Conservation (phyloP, 768 basidiomycete genomes). For the Hydnum rufescens region DNA sequence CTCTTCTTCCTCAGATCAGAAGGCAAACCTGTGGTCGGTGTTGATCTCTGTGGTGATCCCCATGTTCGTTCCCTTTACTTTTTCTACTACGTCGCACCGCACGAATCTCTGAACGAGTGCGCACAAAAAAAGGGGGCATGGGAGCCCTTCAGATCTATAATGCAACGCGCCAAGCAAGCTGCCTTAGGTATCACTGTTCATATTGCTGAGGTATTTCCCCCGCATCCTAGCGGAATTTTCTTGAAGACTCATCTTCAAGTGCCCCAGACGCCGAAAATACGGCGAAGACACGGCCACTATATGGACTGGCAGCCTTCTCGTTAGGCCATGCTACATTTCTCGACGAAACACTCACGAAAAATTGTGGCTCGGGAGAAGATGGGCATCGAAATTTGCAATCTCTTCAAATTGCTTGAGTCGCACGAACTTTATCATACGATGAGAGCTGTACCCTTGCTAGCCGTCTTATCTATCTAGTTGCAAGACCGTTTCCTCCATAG, state of each 20-base stretch:
- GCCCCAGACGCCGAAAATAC: not conserved
- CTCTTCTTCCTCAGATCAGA: slow-evolving; percentile 33
- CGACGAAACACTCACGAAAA: slow-evolving; percentile 37
- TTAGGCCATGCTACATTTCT: slow-evolving; percentile 73
- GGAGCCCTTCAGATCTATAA: slow-evolving; percentile 29
- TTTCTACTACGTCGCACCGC: not conserved
- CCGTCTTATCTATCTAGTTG: not conserved
- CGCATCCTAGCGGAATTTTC: not conserved
- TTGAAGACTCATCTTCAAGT: not conserved
- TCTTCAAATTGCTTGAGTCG: slow-evolving; percentile 51
- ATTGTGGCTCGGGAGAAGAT: slow-evolving; percentile 29
- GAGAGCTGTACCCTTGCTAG: not conserved
- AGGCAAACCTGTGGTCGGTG: slow-evolving; percentile 48
- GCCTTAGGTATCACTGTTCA: slow-evolving; percentile 63
- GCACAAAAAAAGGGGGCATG: slow-evolving; percentile 33
- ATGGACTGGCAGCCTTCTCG: slow-evolving; percentile 43
- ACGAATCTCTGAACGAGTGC: not conserved
- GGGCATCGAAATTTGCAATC: slow-evolving; percentile 64
- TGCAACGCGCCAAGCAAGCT: slow-evolving; percentile 33
- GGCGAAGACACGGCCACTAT: slow-evolving; percentile 34
- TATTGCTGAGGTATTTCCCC: slow-evolving; percentile 49
- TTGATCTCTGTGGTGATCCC: slow-evolving; percentile 72
- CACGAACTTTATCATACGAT: not conserved
- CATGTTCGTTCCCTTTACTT: not conserved
- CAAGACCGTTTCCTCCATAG: not conserved